Conservation (phyloP, 106 monocot species). For the Apostasia shenzhenica region DNA sequence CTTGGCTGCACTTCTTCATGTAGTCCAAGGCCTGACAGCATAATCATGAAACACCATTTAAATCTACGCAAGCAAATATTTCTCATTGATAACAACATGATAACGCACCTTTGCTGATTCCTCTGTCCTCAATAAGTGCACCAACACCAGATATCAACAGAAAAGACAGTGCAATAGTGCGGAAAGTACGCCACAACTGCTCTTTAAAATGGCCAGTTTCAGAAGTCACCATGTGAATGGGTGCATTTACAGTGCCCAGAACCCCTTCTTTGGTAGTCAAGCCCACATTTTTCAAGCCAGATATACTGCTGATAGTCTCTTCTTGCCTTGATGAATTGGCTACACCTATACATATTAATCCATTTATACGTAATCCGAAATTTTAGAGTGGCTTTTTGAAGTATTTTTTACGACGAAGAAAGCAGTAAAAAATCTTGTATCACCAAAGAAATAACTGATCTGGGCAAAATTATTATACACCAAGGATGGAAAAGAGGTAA, state of each 20-base stretch:
- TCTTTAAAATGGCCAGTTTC: conserved; percentile 89
- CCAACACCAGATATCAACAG: conserved; percentile 95
- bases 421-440: too few species aligned
- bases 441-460: too few species aligned
- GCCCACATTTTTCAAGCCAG: conserved; percentile 58
- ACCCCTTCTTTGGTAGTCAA: conserved; percentile 56
- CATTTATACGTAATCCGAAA: too few species aligned
- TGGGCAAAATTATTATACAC: too few species aligned
- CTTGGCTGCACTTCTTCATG: conserved; percentile 97
- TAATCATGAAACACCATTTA: not conserved
- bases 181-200: conserved; percentile 91
- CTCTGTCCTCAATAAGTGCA: conserved; percentile 95
- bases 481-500: too few species aligned
- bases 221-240: conserved; percentile 95
- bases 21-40: conserved; percentile 67
- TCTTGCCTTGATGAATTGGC: conserved; percentile 46
- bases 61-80: not conserved
- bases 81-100: not conserved
- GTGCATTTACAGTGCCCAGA: conserved; percentile 84
- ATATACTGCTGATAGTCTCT: conserved; percentile 32
- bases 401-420: too few species aligned
- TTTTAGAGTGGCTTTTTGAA: too few species aligned
- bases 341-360: conserved; percentile 31
- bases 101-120: conserved; percentile 87
- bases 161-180: conserved; percentile 77